Base-by-base conservation (phyloP, 345 rosid genomes). In the Pseudoturritis turrita region DNA sequence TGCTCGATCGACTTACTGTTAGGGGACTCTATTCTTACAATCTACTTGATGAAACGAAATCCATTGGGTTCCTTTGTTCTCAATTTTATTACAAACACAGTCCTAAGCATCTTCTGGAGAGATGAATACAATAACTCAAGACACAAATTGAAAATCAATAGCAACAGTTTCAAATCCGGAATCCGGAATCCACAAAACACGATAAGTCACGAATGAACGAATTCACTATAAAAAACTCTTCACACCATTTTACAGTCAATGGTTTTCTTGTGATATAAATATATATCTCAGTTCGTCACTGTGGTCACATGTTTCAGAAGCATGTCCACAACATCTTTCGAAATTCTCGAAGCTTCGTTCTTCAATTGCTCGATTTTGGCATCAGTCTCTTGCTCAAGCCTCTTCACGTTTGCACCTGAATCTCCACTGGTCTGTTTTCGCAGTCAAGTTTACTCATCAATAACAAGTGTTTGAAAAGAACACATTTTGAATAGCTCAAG, bases 401-500 rank as follows among this genome's bases (percentile, higher is more conserved):
- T 83, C 86, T 84, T 89, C 78, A 90, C 96, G 63, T 85, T 92
- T 46, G 91, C 89, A 47, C 98, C 96, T 0, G 98, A 92, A 75
- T 90, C 92, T 36, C 96, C 98, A 52, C 90, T 85, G 8, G 86
- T 88, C 96, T 92, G 89, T 79, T 36, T 59, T n/a, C 22, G 11
- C 28, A 65, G 15, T 41, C 49, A 65, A 58, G 19, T 10, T 41
- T 4, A 12, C 14, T 62, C 70, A 53, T 75, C 36, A 44, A n/a
- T 22, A 55, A 76, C 7, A 35, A 43, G 25, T 72, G 18, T 57
- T 26, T 31, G 2, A 6, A 19, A 58, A 8, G 10, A 33, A 10
- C 21, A 65, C 11, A 46, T 23, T 46, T 13, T 22, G 2, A 23
- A 9, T 33, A 15, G 6, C 50, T 12, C 50, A 51, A 21, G 19